A percentile compares a stretch with the other conserved stretches of the same genome.
Evolutionary conservation across 2,329 filamentous ascomycete species (phyloP).

Genomic region (Plenodomus tracheiphilus): DNA sequence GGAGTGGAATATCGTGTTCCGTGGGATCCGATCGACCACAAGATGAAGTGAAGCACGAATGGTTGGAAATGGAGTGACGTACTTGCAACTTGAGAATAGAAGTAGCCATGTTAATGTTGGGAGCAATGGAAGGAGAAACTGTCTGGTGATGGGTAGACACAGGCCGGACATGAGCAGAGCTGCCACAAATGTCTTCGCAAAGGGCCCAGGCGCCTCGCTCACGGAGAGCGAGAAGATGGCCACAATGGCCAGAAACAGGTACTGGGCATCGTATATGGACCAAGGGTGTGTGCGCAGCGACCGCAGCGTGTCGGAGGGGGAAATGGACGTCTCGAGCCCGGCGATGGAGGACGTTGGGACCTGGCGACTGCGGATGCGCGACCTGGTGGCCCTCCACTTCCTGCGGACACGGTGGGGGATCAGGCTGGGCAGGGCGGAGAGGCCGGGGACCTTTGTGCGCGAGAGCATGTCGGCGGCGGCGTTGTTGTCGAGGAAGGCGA

Average conservation of each 20-base stretch:
- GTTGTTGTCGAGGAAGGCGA: conserved; percentile 38
- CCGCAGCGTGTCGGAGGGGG: conserved; percentile 74
- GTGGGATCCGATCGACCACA: not conserved
- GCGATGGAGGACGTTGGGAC: conserved; percentile 74
- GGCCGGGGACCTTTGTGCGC: conserved; percentile 50
- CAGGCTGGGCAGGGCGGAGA: conserved; percentile 54
- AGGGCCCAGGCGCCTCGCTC: conserved; percentile 75
- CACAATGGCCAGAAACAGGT: conserved; percentile 72
- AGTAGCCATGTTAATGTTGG: conserved; percentile 85
- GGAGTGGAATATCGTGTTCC: too few species aligned
- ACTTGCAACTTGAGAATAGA: conserved; percentile 93
- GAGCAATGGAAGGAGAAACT: conserved; percentile 87
- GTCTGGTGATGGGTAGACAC: conserved; percentile 79
- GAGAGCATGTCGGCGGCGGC: conserved; percentile 45
- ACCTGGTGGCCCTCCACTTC: conserved; percentile 62
- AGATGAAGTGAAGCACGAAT: not conserved
- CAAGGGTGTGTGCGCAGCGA: conserved; percentile 77
- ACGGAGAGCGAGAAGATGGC: conserved; percentile 83
- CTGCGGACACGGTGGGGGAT: conserved; percentile 68
- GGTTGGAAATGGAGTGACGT: conserved; percentile 50
- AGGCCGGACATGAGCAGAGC: conserved; percentile 70
- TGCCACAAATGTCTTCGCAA: conserved; percentile 75
- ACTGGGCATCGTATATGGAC: conserved; percentile 83
- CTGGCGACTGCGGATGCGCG: conserved; percentile 67
- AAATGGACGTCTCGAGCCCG: conserved; percentile 78